Base-by-base conservation (phyloP, 495 filamentous ascomycete species). In the Penicillium daleae region DNA sequence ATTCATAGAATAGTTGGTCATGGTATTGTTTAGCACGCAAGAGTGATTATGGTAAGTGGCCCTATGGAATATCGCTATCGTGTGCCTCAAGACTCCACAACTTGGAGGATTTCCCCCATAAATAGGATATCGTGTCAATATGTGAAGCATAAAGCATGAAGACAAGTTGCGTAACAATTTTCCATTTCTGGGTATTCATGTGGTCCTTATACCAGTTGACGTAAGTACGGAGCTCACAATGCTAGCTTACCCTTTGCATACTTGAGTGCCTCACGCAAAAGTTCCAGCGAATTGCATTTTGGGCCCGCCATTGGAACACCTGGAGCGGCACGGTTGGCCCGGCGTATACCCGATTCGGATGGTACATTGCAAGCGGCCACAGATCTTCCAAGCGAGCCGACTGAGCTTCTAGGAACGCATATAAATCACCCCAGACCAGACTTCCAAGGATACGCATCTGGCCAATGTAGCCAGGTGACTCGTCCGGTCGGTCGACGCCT, bases 361-460 rank as follows among this genome's bases (percentile, higher is more conserved):
- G 76, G 7, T 73, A 40, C 1, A 59, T 53, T 13, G 70, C 72
- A 6, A 76, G 57, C 15, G 69, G 67, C 75, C 76, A 79, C 4
- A 73, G 33, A 7, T 73, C 66, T 29, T 71, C 54, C 9, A 75
- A 32, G 7, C 37, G 29, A 12, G 40, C 56, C 0, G 59, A 59
- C 27, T 70, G 63, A 10, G 63, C 55, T 10, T 19, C 32, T 2
- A 69, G 33, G 9, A 69, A 32, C 2, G 69, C 69, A 55, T 57
- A 74, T 7, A 79, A 53, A 35, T 79, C 76, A 4, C 72, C 64
- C 73, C 71, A 79, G 42, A 79, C 48, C 1, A 77, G 66, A 21
- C 66, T 72, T 26, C 69, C 74, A 2, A 74, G 60, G 24, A 79
- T 66, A 8, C 68, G 70, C 67, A 79, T 71, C 7, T 71, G 59